Conservation (phyloP, 176 grass and related monocot species). For the Carex scoparia region DNA sequence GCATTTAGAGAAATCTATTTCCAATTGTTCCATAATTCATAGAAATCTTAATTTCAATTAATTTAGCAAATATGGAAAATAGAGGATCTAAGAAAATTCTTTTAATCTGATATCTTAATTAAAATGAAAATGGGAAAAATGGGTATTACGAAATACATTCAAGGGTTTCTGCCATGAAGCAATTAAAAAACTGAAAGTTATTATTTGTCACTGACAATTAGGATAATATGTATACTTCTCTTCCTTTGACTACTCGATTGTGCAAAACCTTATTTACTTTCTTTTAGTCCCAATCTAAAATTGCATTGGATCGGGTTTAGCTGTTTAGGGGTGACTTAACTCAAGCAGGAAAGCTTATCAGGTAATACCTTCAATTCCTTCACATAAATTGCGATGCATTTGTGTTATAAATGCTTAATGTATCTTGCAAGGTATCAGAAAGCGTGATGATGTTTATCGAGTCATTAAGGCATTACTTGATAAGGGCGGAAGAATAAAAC, state of each 20-base stretch:
- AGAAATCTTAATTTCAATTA: not conserved
- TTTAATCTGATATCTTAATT: not conserved
- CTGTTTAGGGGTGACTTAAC: not conserved
- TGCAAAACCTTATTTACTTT: not conserved
- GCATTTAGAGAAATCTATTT: not conserved
- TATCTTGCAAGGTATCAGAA: constrained; percentile 92
- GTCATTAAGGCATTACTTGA: constrained; percentile 64
- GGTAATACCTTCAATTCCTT: not conserved
- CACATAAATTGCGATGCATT: constrained; percentile 28
- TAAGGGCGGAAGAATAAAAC: constrained; percentile 60
- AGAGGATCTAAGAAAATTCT: not conserved
- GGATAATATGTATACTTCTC: not conserved
- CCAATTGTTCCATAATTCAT: not conserved
- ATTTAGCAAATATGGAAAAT: not conserved
- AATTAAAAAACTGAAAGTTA: constrained; percentile 6
- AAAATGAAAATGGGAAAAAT: not conserved
- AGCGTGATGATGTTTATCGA: constrained; percentile 86
- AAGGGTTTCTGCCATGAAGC: not conserved
- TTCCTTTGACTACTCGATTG: not conserved
- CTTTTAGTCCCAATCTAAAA: not conserved
- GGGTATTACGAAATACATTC: not conserved
- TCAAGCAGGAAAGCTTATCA: not conserved
- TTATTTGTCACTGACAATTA: not conserved
- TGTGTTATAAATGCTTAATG: constrained; percentile 40
- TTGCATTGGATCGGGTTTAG: not conserved